These are phyloP conservation scores for Phytopythium mirpurense DNA, from an alignment of 352 stramenopile species.

Conservation along the genomic window DNA sequence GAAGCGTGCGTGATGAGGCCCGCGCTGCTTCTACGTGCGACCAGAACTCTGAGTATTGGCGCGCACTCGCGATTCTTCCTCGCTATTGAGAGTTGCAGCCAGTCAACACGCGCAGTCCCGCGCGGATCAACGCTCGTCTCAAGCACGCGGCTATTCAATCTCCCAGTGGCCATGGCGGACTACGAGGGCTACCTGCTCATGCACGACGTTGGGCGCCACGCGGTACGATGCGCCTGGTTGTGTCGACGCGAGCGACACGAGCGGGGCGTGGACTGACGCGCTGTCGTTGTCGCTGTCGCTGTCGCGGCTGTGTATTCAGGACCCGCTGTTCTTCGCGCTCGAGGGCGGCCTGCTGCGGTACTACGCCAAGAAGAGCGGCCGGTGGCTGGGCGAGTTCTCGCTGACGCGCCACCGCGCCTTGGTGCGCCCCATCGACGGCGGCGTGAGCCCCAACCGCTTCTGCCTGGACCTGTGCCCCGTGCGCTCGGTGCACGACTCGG, in stretches of 20 bases:
- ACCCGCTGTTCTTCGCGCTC: slow-evolving; percentile 79
- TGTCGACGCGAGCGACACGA: too few species aligned
- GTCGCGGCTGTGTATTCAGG: too few species aligned
- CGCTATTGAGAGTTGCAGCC: too few species aligned
- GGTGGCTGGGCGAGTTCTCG: slow-evolving; percentile 63
- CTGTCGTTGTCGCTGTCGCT: too few species aligned
- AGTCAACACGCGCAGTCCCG: too few species aligned
- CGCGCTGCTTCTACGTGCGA: too few species aligned
- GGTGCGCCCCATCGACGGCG: slow-evolving; percentile 32
- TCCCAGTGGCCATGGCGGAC: slow-evolving; percentile 52
- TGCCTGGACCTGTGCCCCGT: slow-evolving; percentile 65
- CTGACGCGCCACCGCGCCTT: slow-evolving; percentile 69
- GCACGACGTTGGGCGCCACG: slow-evolving; percentile 43
- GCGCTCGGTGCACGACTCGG: slow-evolving; percentile 69
- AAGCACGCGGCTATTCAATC: too few species aligned
- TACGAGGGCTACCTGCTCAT: slow-evolving; percentile 79
- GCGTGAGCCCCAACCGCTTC: slow-evolving; percentile 59
- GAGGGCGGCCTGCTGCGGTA: slow-evolving; percentile 66
- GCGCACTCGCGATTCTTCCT: too few species aligned
- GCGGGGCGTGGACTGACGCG: not conserved
- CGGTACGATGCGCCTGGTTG: slow-evolving; percentile 15
- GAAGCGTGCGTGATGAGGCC: too few species aligned
- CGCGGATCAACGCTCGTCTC: too few species aligned
- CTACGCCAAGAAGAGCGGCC: slow-evolving; percentile 65
- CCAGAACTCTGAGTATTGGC: too few species aligned